phyloP scores from a whole-genome alignment of 352 stramenopile genomes.

The Phytophthora boehmeriae region DNA sequence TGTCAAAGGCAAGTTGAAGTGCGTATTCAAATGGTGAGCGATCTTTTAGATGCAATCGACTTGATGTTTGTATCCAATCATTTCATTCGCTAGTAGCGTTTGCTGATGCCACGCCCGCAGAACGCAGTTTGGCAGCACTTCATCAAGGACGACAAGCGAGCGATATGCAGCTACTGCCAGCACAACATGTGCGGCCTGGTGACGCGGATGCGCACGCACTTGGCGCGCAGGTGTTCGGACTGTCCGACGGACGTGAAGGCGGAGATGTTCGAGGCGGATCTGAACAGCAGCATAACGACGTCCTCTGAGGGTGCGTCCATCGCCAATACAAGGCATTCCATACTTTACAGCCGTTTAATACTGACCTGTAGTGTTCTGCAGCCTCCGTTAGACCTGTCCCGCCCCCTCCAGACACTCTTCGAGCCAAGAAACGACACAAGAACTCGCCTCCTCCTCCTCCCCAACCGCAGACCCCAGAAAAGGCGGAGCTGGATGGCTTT shows the following conservation, averaged over 20 bases:
- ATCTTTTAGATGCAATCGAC: no score
- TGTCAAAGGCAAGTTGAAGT: no score
- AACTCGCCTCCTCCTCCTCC: constrained; percentile 15
- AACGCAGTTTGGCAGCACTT: constrained; percentile 73
- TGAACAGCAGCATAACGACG: constrained; percentile 32
- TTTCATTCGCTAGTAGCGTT: no score
- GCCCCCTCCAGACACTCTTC: neutral
- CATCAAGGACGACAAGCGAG: constrained; percentile 63
- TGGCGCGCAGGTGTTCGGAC: constrained; percentile 61
- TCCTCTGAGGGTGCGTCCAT: neutral
- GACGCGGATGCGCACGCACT: constrained; percentile 66
- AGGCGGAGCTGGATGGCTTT: constrained; percentile 58
- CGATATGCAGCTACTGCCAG: constrained; percentile 79
- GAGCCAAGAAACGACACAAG: constrained; percentile 20
- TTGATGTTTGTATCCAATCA: no score
- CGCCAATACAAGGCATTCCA: neutral
- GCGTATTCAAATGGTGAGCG: no score
- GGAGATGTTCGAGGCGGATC: constrained; percentile 54
- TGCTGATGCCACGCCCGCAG: constrained; percentile 55
- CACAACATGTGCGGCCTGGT: constrained; percentile 78
- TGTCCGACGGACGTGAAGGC: constrained; percentile 53
- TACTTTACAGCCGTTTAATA: neutral
- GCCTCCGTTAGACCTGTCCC: neutral
- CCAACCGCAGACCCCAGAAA: constrained; percentile 13
- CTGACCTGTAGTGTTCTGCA: neutral